Percentiles rank a stretch among this genome's conserved stretches.
Conservation (phyloP, 176 grass and related monocot genomes). For the Pharus latifolius region DNA sequence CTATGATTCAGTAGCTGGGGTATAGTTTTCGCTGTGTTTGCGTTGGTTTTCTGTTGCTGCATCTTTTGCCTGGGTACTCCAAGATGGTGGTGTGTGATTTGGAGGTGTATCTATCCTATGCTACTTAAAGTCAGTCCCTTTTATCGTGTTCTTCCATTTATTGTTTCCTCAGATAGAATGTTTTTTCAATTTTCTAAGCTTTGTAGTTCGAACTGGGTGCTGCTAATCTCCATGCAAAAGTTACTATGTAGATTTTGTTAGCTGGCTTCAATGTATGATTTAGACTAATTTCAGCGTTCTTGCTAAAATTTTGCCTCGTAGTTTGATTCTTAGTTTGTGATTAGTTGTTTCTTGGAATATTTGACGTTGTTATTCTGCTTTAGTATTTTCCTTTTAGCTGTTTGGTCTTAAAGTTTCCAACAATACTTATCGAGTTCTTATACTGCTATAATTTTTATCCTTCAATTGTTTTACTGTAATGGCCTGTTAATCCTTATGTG, state of each 20-base stretch:
- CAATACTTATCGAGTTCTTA: too few species aligned
- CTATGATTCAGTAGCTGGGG: neutral
- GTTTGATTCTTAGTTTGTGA: neutral
- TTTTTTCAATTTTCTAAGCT: neutral
- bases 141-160: neutral
- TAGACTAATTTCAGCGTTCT: neutral
- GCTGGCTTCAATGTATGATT: neutral
- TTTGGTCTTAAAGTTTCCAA: too few species aligned
- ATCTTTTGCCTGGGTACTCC: too few species aligned
- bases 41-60: neutral
- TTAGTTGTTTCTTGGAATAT: neutral
- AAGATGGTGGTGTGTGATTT: neutral
- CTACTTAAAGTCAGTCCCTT: neutral
- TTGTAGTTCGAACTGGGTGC: neutral
- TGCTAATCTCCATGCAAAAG: neutral
- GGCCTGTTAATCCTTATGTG: too few species aligned
- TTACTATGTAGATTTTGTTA: neutral
- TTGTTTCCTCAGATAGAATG: neutral
- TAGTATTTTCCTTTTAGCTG: too few species aligned
- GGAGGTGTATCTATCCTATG: neutral
- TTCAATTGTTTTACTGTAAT: too few species aligned
- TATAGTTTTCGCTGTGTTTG: neutral
- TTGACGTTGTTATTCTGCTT: neutral
- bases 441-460: too few species aligned
- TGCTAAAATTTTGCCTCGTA: neutral